Conservation (phyloP, 495 filamentous ascomycete genomes). For the Ascobolus immersus region DNA sequence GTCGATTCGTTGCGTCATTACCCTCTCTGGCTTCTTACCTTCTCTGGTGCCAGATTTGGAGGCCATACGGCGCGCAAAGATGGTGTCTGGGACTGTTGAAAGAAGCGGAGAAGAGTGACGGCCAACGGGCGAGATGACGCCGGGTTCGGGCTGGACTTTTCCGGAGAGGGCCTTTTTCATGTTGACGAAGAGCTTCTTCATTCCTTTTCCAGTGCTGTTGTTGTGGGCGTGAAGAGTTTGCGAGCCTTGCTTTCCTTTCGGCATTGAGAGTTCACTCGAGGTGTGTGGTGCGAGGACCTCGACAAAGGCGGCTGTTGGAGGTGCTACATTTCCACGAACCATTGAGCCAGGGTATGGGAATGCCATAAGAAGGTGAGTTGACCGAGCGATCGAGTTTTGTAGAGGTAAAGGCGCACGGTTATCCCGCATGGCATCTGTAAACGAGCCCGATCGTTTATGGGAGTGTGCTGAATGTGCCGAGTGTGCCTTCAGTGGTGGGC, state of each 20-base stretch:
- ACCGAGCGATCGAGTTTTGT: constrained; percentile 16
- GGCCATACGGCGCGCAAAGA: not conserved
- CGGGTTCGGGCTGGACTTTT: constrained; percentile 19
- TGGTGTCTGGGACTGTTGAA: no score
- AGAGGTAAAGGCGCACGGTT: constrained; percentile 21
- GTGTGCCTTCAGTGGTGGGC: no score
- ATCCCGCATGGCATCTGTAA: constrained; percentile 73
- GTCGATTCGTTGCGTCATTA: constrained; percentile 28
- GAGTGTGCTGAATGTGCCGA: constrained; percentile 20
- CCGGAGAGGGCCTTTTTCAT: constrained; percentile 70
- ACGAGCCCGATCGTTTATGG: constrained; percentile 51
- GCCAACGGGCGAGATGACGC: not conserved
- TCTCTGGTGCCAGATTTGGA: not conserved
- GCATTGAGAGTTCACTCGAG: not conserved
- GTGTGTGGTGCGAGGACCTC: constrained; percentile 33
- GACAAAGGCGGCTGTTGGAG: constrained; percentile 51
- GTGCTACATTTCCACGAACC: constrained; percentile 56
- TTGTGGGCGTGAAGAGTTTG: constrained; percentile 27
- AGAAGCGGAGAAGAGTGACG: not conserved
- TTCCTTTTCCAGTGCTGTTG: constrained; percentile 29
- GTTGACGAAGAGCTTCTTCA: constrained; percentile 67
- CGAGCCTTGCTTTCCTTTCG: no score
- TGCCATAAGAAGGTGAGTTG: constrained; percentile 29
- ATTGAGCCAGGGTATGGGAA: constrained; percentile 54
- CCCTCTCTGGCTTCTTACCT: constrained; percentile 1